phyloP scores from a whole-genome alignment of 331 rosid genomes.

The Pyrus hybrid region DNA sequence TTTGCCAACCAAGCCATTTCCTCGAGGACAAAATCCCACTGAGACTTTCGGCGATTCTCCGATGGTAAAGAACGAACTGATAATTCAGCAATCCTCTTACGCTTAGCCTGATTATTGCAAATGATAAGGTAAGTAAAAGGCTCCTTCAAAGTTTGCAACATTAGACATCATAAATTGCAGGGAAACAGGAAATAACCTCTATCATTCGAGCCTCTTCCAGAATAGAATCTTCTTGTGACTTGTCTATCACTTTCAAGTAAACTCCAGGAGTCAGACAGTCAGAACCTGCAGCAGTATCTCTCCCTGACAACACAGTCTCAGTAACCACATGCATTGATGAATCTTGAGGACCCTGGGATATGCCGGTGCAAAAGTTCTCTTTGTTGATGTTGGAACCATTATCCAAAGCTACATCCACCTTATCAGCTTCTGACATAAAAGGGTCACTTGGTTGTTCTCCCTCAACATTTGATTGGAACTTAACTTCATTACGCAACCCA shows the following conservation, averaged over 20 bases:
- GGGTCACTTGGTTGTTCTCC: slow-evolving; percentile 39
- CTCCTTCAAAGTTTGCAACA: not conserved
- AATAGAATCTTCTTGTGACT: slow-evolving; percentile 83
- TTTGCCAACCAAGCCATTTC: slow-evolving; percentile 99
- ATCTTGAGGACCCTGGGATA: slow-evolving; percentile 28
- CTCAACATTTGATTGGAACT: slow-evolving; percentile 32
- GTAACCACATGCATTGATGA: slow-evolving; percentile 26
- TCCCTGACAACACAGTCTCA: slow-evolving; percentile 28
- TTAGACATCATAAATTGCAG: slow-evolving; percentile 5
- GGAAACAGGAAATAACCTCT: slow-evolving; percentile 48
- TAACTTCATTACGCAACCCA: slow-evolving; percentile 30
- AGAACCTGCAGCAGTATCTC: slow-evolving; percentile 26
- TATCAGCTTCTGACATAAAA: slow-evolving; percentile 31
- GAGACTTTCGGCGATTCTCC: slow-evolving; percentile 56
- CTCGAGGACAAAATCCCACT: slow-evolving; percentile 93
- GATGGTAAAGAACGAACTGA: slow-evolving; percentile 48
- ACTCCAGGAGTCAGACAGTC: slow-evolving; percentile 33
- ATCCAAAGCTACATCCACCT: slow-evolving; percentile 25
- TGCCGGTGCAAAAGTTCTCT: slow-evolving; percentile 29
- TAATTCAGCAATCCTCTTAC: slow-evolving; percentile 83
- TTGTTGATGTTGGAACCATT: slow-evolving; percentile 33
- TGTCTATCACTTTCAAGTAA: slow-evolving; percentile 44
- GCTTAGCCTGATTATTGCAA: slow-evolving; percentile 65
- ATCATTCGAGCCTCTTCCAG: slow-evolving; percentile 81
- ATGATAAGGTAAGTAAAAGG: not conserved